Evolutionary conservation across 202 grass and related monocot genomes (phyloP).

Genomic region (Setaria italica): DNA sequence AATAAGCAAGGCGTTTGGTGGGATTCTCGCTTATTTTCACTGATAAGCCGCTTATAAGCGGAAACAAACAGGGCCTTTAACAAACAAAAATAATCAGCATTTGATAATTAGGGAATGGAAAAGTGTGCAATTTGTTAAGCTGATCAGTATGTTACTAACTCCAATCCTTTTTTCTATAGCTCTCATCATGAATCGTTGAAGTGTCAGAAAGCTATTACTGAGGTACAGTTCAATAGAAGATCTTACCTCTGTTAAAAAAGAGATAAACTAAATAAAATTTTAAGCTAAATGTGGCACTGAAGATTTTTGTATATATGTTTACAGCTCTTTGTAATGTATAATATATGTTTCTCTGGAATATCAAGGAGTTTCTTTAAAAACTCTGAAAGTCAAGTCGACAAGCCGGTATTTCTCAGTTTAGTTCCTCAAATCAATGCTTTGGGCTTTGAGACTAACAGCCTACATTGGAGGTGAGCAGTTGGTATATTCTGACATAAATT

Average conservation of each 20-base stretch:
- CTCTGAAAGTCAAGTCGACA: constrained; percentile 58
- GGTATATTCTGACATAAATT: constrained; percentile 27
- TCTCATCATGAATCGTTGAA: constrained; percentile 93
- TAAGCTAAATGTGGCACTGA: constrained; percentile 32
- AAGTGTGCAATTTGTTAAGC: constrained; percentile 30
- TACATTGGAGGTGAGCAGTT: constrained; percentile 87
- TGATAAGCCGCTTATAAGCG: too few species aligned
- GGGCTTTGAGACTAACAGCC: constrained; percentile 75
- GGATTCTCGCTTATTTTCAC: too few species aligned
- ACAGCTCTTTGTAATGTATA: constrained; percentile 97
- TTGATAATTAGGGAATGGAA: constrained; percentile 25
- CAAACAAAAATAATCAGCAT: constrained; percentile 10
- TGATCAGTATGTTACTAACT: constrained; percentile 39
- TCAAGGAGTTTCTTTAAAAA: constrained; percentile 86
- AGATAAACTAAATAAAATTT: constrained; percentile 38
- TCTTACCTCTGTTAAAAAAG: not conserved
- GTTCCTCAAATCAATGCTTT: constrained; percentile 87
- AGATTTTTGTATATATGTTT: constrained; percentile 50
- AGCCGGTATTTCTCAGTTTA: constrained; percentile 69
- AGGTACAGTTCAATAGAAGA: constrained; percentile 61
- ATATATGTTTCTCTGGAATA: constrained; percentile 95
- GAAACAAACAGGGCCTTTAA: too few species aligned
- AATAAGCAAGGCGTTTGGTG: too few species aligned
- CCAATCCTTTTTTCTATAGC: constrained; percentile 55
- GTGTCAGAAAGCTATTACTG: constrained; percentile 92